Conservation (phyloP, 2,329 filamentous ascomycete species). For the Paecilomyces variotii region DNA sequence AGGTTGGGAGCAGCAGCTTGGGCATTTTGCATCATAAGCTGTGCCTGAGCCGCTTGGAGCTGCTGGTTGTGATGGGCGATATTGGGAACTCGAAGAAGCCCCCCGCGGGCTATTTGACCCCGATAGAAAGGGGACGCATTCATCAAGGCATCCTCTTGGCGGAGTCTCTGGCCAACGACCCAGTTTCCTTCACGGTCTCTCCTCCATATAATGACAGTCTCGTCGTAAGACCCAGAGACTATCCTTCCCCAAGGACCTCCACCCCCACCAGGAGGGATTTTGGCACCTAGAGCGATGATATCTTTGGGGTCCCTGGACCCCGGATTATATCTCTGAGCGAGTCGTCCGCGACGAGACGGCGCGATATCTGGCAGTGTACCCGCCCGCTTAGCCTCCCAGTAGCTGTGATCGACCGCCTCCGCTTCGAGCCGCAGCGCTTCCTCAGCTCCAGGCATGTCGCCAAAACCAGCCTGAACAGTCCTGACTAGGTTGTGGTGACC, state of each 20-base stretch:
- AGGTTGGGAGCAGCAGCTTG: not conserved
- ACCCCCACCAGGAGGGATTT: slow-evolving; percentile 82
- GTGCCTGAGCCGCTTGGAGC: not conserved
- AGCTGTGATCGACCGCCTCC: slow-evolving; percentile 62
- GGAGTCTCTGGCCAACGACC: slow-evolving; percentile 66
- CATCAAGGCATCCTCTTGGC: slow-evolving; percentile 50
- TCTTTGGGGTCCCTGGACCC: slow-evolving; percentile 69
- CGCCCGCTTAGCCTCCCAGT: slow-evolving; percentile 51
- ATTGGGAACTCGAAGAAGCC: not conserved
- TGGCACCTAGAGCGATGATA: slow-evolving; percentile 69
- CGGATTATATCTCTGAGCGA: slow-evolving; percentile 49
- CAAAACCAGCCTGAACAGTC: slow-evolving; percentile 91
- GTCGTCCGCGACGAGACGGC: slow-evolving; percentile 42
- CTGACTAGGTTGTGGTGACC: slow-evolving; percentile 80
- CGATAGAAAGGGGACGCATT: slow-evolving; percentile 16
- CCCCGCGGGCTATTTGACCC: slow-evolving; percentile 1
- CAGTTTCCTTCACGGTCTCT: slow-evolving; percentile 77
- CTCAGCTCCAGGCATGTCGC: slow-evolving; percentile 72
- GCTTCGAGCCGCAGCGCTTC: slow-evolving; percentile 68
- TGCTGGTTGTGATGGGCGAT: not conserved
- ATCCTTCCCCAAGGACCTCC: slow-evolving; percentile 88
- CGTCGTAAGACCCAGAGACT: slow-evolving; percentile 92
- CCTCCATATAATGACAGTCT: slow-evolving; percentile 92
- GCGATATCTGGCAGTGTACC: slow-evolving; percentile 33
- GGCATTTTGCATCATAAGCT: not conserved